These are phyloP conservation scores for Diplodia sapinea DNA, from an alignment of 2,329 filamentous ascomycete genomes.

Conservation along the genomic window DNA sequence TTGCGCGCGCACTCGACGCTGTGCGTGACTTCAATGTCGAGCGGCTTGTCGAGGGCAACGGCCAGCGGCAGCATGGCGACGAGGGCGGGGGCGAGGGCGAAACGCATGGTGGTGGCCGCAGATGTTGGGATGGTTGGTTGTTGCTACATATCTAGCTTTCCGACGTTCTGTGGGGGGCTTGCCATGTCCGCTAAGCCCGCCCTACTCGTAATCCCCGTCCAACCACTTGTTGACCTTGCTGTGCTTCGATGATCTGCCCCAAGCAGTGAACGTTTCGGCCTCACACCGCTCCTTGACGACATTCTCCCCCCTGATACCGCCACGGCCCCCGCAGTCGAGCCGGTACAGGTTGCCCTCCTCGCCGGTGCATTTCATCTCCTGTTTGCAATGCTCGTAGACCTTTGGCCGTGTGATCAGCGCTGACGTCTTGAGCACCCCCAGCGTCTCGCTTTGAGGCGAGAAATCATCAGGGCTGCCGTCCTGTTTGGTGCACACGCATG, in stretches of 20 bases:
- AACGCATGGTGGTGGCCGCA: slow-evolving; percentile 18
- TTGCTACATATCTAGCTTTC: too few species aligned
- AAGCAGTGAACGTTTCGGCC: too few species aligned
- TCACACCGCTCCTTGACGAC: too few species aligned
- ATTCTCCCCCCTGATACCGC: too few species aligned
- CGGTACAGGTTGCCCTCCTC: background rate
- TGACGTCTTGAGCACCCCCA: background rate
- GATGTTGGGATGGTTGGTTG: background rate
- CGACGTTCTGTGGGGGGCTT: too few species aligned
- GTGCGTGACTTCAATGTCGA: slow-evolving; percentile 52
- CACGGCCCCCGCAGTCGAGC: background rate
- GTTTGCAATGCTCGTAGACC: background rate
- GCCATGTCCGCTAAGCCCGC: too few species aligned
- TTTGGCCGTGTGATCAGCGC: background rate
- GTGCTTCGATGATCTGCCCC: too few species aligned
- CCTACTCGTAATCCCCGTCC: too few species aligned
- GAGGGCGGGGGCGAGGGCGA: slow-evolving; percentile 13
- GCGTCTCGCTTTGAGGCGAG: background rate
- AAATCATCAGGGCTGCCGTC: background rate
- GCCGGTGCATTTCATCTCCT: background rate
- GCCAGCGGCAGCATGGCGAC: slow-evolving; percentile 27
- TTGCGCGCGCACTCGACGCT: slow-evolving; percentile 52
- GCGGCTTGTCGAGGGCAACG: slow-evolving; percentile 32
- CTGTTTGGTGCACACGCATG: background rate
- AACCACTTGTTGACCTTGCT: too few species aligned